Conservation (phyloP, 768 basidiomycete species). For the Dacryopinax primogenitus region DNA sequence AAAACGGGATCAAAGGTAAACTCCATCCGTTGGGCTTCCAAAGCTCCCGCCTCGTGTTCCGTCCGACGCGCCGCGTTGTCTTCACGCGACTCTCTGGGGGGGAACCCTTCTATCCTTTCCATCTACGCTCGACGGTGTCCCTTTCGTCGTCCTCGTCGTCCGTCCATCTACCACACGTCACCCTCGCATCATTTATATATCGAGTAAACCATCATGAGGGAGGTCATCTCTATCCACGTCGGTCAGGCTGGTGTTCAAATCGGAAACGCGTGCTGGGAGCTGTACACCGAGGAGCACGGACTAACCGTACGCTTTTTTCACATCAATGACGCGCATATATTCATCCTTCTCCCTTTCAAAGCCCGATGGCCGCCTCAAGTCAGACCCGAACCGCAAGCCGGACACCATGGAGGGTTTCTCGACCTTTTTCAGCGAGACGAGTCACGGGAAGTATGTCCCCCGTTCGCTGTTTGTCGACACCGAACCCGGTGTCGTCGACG, state of each 20-base stretch:
- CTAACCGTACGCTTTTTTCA: conserved; percentile 29
- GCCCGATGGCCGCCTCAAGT: neutral
- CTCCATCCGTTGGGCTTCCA: neutral
- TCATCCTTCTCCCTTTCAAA: neutral
- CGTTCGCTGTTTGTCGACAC: conserved; percentile 94
- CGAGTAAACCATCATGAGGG: conserved; percentile 25
- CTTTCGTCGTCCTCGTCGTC: neutral
- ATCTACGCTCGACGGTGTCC: too few species aligned
- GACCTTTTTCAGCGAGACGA: conserved; percentile 99
- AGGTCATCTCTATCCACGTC: conserved; percentile 95
- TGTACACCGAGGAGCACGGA: conserved; percentile 98
- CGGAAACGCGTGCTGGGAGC: conserved; percentile 99
- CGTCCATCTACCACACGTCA: neutral
- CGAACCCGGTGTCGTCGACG: conserved; percentile 95
- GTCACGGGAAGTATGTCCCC: conserved; percentile 92
- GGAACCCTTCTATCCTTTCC: neutral
- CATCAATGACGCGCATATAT: neutral
- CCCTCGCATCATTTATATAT: neutral
- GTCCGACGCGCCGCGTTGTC: neutral
- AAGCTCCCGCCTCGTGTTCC: conserved; percentile 1
- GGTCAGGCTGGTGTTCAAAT: conserved; percentile 93
- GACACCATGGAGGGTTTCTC: conserved; percentile 47
- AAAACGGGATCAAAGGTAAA: neutral
- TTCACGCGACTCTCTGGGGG: neutral
- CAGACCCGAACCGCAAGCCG: conserved; percentile 26